Conservation (phyloP, 2,329 filamentous ascomycete species). For the Colletotrichum sp. region DNA sequence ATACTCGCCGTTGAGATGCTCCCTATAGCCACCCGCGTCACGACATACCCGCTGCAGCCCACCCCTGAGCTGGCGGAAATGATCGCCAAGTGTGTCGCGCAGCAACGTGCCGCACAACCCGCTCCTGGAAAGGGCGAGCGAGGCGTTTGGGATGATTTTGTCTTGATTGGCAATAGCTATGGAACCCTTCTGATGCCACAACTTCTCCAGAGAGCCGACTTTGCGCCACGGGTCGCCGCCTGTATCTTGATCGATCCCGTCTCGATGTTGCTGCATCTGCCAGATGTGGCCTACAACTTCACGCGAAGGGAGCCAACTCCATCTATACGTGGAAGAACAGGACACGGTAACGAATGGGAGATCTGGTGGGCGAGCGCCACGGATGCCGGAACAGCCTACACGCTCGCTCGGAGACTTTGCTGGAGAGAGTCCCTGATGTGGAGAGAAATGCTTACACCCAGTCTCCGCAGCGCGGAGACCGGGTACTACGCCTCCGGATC, state of each 20-base stretch:
- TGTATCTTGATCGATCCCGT: constrained; percentile 65
- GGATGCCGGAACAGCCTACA: constrained; percentile 70
- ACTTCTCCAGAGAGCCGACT: constrained; percentile 52
- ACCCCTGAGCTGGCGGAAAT: neutral
- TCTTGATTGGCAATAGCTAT: constrained; percentile 64
- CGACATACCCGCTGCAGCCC: constrained; percentile 47
- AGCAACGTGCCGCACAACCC: constrained; percentile 3
- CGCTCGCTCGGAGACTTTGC: constrained; percentile 70
- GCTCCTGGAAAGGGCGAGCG: neutral
- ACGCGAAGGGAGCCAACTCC: constrained; percentile 44
- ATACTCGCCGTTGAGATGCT: constrained; percentile 65
- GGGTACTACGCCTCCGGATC: constrained; percentile 12
- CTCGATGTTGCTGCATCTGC: constrained; percentile 63
- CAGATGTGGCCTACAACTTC: constrained; percentile 70
- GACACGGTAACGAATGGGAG: constrained; percentile 69
- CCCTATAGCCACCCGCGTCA: constrained; percentile 63
- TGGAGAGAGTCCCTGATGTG: constrained; percentile 75
- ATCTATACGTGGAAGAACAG: constrained; percentile 17
- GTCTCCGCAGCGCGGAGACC: neutral
- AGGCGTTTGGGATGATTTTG: constrained; percentile 49
- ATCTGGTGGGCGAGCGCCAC: constrained; percentile 76
- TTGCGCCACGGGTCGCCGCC: constrained; percentile 43
- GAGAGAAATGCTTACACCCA: constrained; percentile 63
- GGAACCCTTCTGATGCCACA: constrained; percentile 62
- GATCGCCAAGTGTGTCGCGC: constrained; percentile 12